Evolutionary conservation across 2,329 filamentous ascomycete species (phyloP).

Genomic region (Pseudogymnoascus sp.): DNA sequence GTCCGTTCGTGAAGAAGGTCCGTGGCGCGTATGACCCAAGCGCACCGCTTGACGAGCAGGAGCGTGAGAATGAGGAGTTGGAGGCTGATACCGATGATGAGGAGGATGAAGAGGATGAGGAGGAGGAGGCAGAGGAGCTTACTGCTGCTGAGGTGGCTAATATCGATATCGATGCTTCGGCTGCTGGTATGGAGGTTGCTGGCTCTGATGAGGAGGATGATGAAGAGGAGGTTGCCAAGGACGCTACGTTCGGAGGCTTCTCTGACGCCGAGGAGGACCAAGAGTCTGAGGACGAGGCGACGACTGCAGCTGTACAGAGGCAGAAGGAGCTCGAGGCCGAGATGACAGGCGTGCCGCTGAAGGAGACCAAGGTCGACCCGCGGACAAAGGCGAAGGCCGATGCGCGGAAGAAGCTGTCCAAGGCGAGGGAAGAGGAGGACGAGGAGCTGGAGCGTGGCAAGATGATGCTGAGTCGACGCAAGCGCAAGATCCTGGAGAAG

Average conservation of each 20-base stretch:
- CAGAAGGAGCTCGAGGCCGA: conserved; percentile 92
- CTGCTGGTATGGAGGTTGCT: conserved; percentile 29
- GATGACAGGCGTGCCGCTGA: conserved; percentile 60
- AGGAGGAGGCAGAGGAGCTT: conserved; percentile 35
- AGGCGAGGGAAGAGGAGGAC: conserved; percentile 66
- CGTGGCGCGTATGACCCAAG: conserved; percentile 90
- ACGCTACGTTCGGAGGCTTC: conserved; percentile 27
- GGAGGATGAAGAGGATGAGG: conserved; percentile 31
- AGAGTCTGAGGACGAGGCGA: conserved; percentile 53
- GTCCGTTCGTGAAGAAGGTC: conserved; percentile 85
- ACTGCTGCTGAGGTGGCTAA: conserved; percentile 34
- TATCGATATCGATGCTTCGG: conserved; percentile 26
- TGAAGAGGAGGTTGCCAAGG: conserved; percentile 23
- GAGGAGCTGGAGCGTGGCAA: conserved; percentile 89
- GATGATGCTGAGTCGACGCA: conserved; percentile 98
- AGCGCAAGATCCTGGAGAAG: conserved; percentile 94
- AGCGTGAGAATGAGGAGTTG: conserved; percentile 78
- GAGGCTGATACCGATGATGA: conserved; percentile 52
- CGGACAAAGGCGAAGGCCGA: conserved; percentile 62
- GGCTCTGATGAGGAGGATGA: conserved; percentile 31
- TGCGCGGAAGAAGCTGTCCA: conserved; percentile 59
- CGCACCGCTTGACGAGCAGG: conserved; percentile 75
- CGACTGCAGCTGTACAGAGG: conserved; percentile 58
- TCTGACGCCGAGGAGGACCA: conserved; percentile 35
- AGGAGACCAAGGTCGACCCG: conserved; percentile 43